Conservation (phyloP, 441 rosid species). For the Erysimum cheiri region DNA sequence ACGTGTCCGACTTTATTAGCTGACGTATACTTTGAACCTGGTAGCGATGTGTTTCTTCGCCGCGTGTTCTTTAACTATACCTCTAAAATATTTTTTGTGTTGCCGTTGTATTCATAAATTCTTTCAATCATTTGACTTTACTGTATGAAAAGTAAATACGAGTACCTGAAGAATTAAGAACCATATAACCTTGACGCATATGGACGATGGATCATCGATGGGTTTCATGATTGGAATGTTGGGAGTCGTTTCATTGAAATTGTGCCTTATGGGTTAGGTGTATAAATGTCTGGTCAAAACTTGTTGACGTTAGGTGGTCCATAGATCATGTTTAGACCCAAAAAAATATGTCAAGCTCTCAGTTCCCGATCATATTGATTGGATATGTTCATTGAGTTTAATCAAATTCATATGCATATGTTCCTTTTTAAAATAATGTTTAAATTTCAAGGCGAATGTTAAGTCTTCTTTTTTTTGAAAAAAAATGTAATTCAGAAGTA, state of each 20-base stretch:
- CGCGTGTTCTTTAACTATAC: conserved; percentile 32
- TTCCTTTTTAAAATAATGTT: background rate
- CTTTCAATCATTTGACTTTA: background rate
- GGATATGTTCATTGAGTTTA: background rate
- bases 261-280: conserved; percentile 8
- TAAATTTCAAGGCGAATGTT: background rate
- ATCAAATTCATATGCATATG: background rate
- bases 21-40: conserved; percentile 33
- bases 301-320: conserved; percentile 29
- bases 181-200: background rate
- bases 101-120: background rate
- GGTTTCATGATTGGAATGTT: background rate
- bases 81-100: background rate
- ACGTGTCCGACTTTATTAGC: conserved; percentile 22
- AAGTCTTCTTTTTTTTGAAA: background rate
- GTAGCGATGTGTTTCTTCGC: conserved; percentile 25
- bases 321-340: background rate
- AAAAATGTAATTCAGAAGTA: background rate
- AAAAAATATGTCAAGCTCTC: background rate
- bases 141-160: background rate
- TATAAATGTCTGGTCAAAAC: conserved; percentile 11
- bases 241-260: background rate
- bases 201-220: background rate
- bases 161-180: background rate
- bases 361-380: conserved; percentile 1